Evolutionary conservation across 352 stramenopile genomes (phyloP), one percentile per base, ranked within the genome.

Genomic region (Lagenidium giganteum): DNA sequence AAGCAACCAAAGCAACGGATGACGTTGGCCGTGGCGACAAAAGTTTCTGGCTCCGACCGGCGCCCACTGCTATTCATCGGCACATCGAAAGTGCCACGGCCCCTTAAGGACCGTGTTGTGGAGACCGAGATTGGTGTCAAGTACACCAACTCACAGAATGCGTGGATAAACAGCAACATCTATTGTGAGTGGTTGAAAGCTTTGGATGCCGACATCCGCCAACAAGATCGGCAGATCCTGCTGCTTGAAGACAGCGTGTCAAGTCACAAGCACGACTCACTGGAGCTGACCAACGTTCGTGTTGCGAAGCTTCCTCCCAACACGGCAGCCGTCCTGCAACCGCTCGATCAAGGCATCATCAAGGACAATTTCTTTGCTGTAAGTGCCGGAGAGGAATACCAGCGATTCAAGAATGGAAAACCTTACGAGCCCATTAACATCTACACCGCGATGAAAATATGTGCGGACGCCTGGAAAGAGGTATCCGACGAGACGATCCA

Each of bases 1-100:
- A 51, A 57, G 24, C 20, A 58, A 18, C 41, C 24, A 18, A 67
- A 61, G n/a, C 59, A 60, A 16, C 39, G 61, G 1, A 22, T 76
- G 18, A 67, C 46, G 2, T 46, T 70, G 38, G 39, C 23, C n/a
- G 3, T 57, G 57, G 17, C 38, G 4, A 59, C 55, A 22, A 78
- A 71, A 41, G 56, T 50, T 2, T 54, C 68, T 23, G 62, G 60
- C 8, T 71, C 53, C 3, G 54, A 71, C 28, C 67, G 61, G 21
- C 20, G 71, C 6, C 60, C 43, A 1, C 37, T 40, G 3, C 30
- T 71, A 21, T 64, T 71, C 31, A 62, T 71, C 29, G 63, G 59
- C 16, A 67, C 61, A n/a, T 28, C 59, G 3, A 54, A 59, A 38
- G 54, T 64, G 24, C 59, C 56, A 3, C 32, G 59, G 11, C 57